Evolutionary conservation across 805 yeast genomes (phyloP).

Genomic region (Scheffersomyces amazonensis): DNA sequence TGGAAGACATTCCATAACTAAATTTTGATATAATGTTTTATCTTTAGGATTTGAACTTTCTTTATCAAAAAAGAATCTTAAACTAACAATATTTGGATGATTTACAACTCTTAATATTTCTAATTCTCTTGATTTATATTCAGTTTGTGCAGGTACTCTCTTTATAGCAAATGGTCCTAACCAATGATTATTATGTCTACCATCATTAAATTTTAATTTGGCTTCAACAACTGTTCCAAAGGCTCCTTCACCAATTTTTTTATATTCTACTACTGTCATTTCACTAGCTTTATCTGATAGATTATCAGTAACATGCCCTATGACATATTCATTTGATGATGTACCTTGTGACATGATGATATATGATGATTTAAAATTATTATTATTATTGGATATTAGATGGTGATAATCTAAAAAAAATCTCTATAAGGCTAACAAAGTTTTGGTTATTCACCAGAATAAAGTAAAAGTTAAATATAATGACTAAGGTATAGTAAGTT

Average conservation of each 20-base stretch:
- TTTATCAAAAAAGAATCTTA: constrained; percentile 70
- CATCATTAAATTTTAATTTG: constrained; percentile 36
- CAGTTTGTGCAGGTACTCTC: constrained; percentile 84
- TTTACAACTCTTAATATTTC: constrained; percentile 71
- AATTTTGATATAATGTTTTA: constrained; percentile 68
- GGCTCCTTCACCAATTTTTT: constrained; percentile 81
- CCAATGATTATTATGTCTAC: constrained; percentile 36
- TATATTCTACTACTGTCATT: constrained; percentile 70
- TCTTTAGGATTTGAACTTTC: constrained; percentile 50
- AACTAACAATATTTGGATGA: constrained; percentile 75
- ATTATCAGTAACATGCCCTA: constrained; percentile 55
- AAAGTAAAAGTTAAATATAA: too few species aligned
- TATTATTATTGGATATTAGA: background rate
- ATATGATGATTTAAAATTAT: too few species aligned
- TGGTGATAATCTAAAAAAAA: too few species aligned
- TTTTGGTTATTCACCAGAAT: too few species aligned
- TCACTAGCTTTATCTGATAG: constrained; percentile 49
- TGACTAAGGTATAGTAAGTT: too few species aligned
- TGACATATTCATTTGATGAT: constrained; percentile 27
- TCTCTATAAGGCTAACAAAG: too few species aligned
- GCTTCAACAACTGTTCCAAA: constrained; percentile 85
- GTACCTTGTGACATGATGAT: constrained; percentile 10
- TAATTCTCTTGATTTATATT: constrained; percentile 77
- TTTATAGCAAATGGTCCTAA: constrained; percentile 83
- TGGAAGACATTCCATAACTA: constrained; percentile 88